Conservation (phyloP, 345 rosid species). For the Citrus inodora region DNA sequence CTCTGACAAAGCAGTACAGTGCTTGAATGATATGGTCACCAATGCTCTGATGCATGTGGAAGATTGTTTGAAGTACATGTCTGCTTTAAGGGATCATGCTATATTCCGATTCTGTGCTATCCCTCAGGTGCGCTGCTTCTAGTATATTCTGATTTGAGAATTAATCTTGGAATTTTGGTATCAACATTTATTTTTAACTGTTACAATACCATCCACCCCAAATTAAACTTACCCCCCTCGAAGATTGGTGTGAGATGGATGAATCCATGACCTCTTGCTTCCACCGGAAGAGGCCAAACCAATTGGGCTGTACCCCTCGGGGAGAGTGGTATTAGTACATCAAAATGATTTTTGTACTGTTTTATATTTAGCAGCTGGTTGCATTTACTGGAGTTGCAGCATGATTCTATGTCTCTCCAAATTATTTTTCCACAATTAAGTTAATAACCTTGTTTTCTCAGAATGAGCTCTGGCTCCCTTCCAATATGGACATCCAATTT, state of each 20-base stretch:
- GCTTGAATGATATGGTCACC: slow-evolving; percentile 94
- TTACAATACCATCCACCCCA: neutral
- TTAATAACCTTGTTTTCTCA: neutral
- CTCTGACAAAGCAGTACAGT: slow-evolving; percentile 75
- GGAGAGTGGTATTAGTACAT: neutral
- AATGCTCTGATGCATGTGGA: slow-evolving; percentile 73
- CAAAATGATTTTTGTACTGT: neutral
- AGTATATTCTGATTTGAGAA: neutral
- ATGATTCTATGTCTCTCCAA: neutral
- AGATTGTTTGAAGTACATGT: slow-evolving; percentile 80
- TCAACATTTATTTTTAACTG: neutral
- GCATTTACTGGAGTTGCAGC: neutral
- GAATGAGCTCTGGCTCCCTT: neutral
- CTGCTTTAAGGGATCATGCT: slow-evolving; percentile 57
- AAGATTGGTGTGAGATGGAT: neutral
- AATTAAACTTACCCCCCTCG: neutral
- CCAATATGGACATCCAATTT: neutral
- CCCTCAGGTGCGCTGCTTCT: slow-evolving; percentile 57
- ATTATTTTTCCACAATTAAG: neutral
- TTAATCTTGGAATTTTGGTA: neutral
- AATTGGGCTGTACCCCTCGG: neutral
- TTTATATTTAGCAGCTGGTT: neutral
- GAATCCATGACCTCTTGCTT: neutral
- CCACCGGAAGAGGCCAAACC: neutral
- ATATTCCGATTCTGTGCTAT: slow-evolving; percentile 91